Conservation (phyloP, 768 basidiomycete species). For the Suillus ampliporus region DNA sequence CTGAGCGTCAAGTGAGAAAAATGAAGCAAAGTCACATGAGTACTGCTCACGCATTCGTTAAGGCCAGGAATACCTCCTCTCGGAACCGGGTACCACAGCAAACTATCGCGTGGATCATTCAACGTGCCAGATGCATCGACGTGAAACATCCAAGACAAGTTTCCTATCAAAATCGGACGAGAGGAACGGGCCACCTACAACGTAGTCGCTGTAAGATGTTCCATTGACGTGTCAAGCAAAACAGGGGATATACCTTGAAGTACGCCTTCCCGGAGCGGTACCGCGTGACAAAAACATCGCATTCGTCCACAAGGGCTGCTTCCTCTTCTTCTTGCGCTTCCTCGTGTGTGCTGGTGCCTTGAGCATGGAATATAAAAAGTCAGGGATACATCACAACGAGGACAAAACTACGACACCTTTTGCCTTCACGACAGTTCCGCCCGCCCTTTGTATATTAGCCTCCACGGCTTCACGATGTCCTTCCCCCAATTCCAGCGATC, state of each 20-base stretch:
- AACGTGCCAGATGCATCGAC: constrained; percentile 68
- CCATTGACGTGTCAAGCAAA: not conserved
- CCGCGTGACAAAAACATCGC: constrained; percentile 78
- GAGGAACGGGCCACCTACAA: constrained; percentile 58
- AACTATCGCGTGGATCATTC: constrained; percentile 69
- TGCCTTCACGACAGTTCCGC: constrained; percentile 59
- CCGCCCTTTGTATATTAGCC: constrained; percentile 61
- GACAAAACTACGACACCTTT: constrained; percentile 43
- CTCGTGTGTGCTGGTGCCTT: constrained; percentile 32
- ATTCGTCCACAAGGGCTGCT: constrained; percentile 45
- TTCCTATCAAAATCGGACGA: constrained; percentile 57
- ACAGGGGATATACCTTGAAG: constrained; percentile 55
- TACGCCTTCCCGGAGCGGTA: constrained; percentile 74
- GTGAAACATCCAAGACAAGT: constrained; percentile 83
- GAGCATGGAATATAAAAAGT: constrained; percentile 16
- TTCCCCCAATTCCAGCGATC: constrained; percentile 57
- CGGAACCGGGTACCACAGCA: constrained; percentile 87
- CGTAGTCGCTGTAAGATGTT: not conserved
- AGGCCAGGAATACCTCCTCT: constrained; percentile 64
- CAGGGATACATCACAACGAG: not conserved
- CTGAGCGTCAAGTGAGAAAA: constrained; percentile 40
- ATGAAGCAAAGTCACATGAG: not conserved
- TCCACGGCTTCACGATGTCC: constrained; percentile 60
- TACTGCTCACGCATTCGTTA: constrained; percentile 58
- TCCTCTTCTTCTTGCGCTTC: constrained; percentile 46